phyloP scores from a whole-genome alignment of 2,329 filamentous ascomycete species.

The Colletotrichum gigasporum region DNA sequence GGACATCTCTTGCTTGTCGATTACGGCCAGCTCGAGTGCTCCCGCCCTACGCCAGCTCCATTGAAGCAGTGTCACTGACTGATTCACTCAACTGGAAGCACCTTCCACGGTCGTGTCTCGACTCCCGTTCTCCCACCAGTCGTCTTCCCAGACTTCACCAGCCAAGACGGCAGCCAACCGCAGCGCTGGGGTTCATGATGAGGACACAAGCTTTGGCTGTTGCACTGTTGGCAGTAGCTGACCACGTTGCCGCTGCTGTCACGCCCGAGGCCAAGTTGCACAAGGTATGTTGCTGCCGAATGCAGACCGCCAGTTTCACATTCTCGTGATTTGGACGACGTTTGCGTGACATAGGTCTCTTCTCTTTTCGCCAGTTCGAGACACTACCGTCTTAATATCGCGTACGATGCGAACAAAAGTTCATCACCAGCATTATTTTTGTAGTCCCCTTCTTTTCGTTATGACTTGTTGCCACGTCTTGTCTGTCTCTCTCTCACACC shows the following conservation, averaged over 20 bases:
- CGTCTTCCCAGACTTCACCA: neutral
- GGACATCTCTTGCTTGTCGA: neutral
- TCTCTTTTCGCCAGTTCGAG: neutral
- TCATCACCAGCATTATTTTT: neutral
- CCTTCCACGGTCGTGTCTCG: neutral
- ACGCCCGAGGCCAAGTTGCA: slow-evolving; percentile 2
- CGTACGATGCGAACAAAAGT: neutral
- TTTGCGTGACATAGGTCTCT: neutral
- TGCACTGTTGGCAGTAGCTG: slow-evolving; percentile 18
- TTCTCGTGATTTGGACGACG: neutral
- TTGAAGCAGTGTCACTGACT: neutral
- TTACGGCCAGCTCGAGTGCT: neutral
- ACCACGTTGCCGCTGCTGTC: slow-evolving; percentile 10
- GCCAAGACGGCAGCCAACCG: neutral
- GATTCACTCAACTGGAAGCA: neutral
- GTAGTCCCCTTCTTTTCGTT: neutral
- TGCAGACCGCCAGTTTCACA: neutral
- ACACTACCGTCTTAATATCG: neutral
- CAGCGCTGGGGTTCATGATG: neutral
- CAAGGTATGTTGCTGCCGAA: slow-evolving; percentile 22
- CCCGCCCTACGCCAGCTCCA: neutral
- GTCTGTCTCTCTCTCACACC: no score
- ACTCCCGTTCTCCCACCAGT: neutral
- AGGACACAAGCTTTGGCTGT: slow-evolving; percentile 19
- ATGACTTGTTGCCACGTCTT: no score